Evolutionary conservation across 2,329 filamentous ascomycete genomes (phyloP).

Genomic region (Paraphaeosphaeria minitans): DNA sequence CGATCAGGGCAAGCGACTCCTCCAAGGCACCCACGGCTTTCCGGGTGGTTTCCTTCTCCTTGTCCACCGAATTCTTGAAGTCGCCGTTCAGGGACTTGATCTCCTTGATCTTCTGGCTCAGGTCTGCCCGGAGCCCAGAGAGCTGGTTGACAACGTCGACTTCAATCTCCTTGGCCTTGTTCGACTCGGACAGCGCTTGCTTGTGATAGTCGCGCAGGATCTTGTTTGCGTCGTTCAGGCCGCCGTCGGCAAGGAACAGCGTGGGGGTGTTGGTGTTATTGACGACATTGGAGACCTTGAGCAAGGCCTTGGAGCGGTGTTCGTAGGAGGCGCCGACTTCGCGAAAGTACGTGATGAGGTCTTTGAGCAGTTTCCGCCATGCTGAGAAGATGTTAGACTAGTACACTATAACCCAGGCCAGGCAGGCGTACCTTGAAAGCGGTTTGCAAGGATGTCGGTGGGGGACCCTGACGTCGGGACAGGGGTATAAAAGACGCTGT

Average conservation of each 20-base stretch:
- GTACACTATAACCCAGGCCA: background rate
- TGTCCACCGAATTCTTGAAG: slow-evolving; percentile 96
- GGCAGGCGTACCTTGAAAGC: slow-evolving; percentile 76
- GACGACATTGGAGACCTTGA: slow-evolving; percentile 82
- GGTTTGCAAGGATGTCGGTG: slow-evolving; percentile 82
- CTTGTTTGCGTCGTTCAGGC: slow-evolving; percentile 84
- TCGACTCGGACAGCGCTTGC: slow-evolving; percentile 76
- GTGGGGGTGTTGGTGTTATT: slow-evolving; percentile 78
- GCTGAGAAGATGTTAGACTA: slow-evolving; percentile 58
- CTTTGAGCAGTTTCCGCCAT: slow-evolving; percentile 95
- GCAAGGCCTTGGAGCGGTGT: slow-evolving; percentile 76
- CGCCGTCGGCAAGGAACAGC: slow-evolving; percentile 77
- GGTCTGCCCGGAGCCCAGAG: slow-evolving; percentile 81
- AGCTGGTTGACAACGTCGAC: slow-evolving; percentile 88
- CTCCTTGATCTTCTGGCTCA: slow-evolving; percentile 97
- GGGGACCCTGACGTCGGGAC: slow-evolving; percentile 86
- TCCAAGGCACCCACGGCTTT: slow-evolving; percentile 81
- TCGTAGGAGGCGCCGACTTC: slow-evolving; percentile 93
- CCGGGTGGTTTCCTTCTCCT: slow-evolving; percentile 85
- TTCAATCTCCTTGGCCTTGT: slow-evolving; percentile 89
- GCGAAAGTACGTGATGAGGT: slow-evolving; percentile 90
- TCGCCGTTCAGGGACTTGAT: slow-evolving; percentile 93
- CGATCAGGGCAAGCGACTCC: slow-evolving; percentile 78
- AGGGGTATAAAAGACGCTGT: slow-evolving; percentile 87
- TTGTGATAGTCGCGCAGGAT: slow-evolving; percentile 84